These are phyloP conservation scores for Ceriops zippeliana DNA, from an alignment of 345 rosid species.

Conservation along the genomic window DNA sequence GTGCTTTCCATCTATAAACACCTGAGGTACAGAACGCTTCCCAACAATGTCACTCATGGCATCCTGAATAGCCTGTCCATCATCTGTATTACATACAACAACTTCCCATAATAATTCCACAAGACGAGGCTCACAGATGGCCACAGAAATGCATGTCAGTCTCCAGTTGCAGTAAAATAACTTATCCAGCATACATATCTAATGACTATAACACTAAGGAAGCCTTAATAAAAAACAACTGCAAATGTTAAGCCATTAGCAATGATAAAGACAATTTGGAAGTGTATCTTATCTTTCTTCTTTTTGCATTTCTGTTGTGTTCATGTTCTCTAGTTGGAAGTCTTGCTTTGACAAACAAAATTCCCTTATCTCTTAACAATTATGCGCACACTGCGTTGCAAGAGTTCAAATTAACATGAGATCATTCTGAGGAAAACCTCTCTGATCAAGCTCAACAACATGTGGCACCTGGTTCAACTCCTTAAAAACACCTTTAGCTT, in stretches of 20 bases:
- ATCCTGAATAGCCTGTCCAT: conserved; percentile 65
- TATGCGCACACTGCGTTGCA: not conserved
- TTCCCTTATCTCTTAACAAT: not conserved
- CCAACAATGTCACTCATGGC: conserved; percentile 60
- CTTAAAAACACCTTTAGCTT: conserved; percentile 76
- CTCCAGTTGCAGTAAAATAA: not conserved
- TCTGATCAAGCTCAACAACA: conserved; percentile 84
- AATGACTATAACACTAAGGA: no score
- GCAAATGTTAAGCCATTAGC: no score
- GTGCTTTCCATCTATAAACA: conserved; percentile 78
- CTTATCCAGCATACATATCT: no score
- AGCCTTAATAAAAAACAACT: no score
- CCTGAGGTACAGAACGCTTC: conserved; percentile 88
- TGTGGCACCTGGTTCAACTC: conserved; percentile 66
- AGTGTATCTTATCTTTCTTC: no score
- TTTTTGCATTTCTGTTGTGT: no score
- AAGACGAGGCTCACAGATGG: no score
- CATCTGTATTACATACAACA: conserved; percentile 46
- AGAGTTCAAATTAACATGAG: no score
- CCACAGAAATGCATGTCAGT: no score
- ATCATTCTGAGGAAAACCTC: conserved; percentile 47
- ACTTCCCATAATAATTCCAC: not conserved
- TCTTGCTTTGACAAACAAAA: no score
- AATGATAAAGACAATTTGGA: no score
- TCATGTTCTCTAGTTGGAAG: no score